Evolutionary conservation across 768 basidiomycete species (phyloP).

Genomic region (Termitomyces sp.): DNA sequence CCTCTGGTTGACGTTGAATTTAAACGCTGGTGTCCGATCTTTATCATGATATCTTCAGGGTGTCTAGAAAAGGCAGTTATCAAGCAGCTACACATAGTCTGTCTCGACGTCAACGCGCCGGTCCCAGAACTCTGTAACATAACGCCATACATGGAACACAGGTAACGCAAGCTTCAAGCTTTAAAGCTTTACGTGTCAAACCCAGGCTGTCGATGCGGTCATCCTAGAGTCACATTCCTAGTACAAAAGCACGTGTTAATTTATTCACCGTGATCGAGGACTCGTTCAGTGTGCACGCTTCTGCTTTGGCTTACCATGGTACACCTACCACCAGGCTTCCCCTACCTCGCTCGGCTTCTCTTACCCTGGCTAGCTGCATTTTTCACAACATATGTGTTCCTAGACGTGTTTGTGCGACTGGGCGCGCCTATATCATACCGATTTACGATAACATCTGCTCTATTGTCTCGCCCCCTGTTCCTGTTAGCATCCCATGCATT

Average conservation of each 20-base stretch:
- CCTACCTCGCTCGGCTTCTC: constrained; percentile 3
- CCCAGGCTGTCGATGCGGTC: too few relatives aligned
- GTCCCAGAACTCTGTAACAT: too few relatives aligned
- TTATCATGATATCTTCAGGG: not conserved
- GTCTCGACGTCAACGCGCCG: too few relatives aligned
- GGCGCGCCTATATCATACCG: not conserved
- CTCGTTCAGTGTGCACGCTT: too few relatives aligned
- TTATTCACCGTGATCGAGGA: not conserved
- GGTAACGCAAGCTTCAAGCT: not conserved
- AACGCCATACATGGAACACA: too few relatives aligned
- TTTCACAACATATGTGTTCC: not conserved
- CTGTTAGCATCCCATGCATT: not conserved
- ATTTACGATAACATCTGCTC: constrained; percentile 1
- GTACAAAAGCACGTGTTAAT: constrained; percentile 2
- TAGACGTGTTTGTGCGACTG: constrained; percentile 1
- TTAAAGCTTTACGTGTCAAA: too few relatives aligned
- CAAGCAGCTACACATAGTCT: too few relatives aligned
- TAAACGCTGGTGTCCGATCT: too few relatives aligned
- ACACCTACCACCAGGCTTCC: constrained; percentile 5
- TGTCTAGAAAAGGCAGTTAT: not conserved
- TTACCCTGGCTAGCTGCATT: not conserved
- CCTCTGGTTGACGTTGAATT: not conserved
- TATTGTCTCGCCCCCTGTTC: constrained; percentile 6
- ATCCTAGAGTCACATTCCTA: not conserved
- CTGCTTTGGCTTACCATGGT: not conserved